Evolutionary conservation across 306 rosid genomes (phyloP), one percentile per base, ranked within the genome.

Genomic region (cucumber (Cucumis sativus)): DNA sequence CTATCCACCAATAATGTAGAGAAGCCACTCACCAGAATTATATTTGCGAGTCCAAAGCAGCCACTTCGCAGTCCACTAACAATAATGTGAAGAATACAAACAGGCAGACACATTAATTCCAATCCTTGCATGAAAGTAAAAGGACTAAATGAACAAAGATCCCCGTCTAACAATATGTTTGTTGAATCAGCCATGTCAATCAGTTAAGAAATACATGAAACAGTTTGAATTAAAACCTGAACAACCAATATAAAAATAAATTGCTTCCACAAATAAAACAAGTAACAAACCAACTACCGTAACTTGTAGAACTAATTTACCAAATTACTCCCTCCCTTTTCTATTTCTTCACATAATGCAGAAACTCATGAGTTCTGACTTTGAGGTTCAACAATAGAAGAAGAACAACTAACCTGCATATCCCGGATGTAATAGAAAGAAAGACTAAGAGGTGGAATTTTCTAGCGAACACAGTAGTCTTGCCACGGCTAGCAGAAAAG

Each of bases 1-100:
- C 59, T 28, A 76, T 7, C 58, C 23, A 77, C 18, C 51, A 63
- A 63, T 59, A 60, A 64, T 64, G 25, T 64, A 65, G 25, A 77
- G 78, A 67, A 64, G 69, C 69, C 62, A 88, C 89, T 87, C 78
- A 90, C 97, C 88, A 90, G 74, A 35, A 86, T 84, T 60, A 84
- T 84, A 79, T 92, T 92, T 60, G 88, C 87, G 83, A 90, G 82
- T 37, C 87, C 93, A 70, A 92, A 90, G 80, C 90, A 92, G 63
- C 90, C 89, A 68, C 91, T 87, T 68, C 96, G 88, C 75, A 92
- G 69, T 64, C 96, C 96, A 63, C 97, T 92, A 89, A 85, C 77
- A 88, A 80, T 74, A 81, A 85, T 84, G 83, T 23, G 12, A 82
- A 70, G 81, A 8, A 77, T 45, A 75, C 40, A 54, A 88, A 80